phyloP scores from a whole-genome alignment of 192 early-diverging fungal genomes.

The Gorgonomyces haynaldii region DNA sequence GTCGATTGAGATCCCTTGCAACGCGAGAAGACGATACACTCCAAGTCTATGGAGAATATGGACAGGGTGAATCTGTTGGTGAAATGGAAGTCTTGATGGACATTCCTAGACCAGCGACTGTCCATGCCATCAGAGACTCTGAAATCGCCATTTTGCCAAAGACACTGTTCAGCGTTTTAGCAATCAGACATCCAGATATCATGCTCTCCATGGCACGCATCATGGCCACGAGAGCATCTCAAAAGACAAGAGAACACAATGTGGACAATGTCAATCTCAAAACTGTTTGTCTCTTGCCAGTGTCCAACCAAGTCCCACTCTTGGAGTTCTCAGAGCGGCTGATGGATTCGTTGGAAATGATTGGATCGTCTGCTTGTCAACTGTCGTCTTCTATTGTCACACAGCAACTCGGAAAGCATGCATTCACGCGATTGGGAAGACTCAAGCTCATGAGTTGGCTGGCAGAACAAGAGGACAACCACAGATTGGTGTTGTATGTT shows the following conservation, averaged over 20 bases:
- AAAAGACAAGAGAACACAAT: slow-evolving; percentile 1
- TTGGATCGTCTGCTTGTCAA: slow-evolving; percentile 61
- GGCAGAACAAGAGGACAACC: slow-evolving; percentile 82
- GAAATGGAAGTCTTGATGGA: slow-evolving; percentile 83
- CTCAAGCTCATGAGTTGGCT: slow-evolving; percentile 91
- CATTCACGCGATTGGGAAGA: slow-evolving; percentile 80
- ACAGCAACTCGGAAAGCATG: slow-evolving; percentile 74
- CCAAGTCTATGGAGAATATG: slow-evolving; percentile 82
- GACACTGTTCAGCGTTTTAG: slow-evolving; percentile 86
- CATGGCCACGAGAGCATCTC: slow-evolving; percentile 56
- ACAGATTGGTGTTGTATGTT: slow-evolving; percentile 82
- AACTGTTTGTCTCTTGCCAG: slow-evolving; percentile 88
- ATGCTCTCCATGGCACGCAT: slow-evolving; percentile 83
- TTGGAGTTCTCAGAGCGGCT: slow-evolving; percentile 79
- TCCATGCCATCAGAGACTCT: slow-evolving; percentile 92
- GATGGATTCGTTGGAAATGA: slow-evolving; percentile 52
- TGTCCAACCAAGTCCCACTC: slow-evolving; percentile 68
- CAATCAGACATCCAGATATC: slow-evolving; percentile 77
- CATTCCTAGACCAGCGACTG: slow-evolving; percentile 61
- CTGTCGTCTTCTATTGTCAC: slow-evolving; percentile 76
- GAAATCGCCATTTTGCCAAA: slow-evolving; percentile 93
- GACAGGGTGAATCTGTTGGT: slow-evolving; percentile 90
- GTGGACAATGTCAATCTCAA: slow-evolving; percentile 85
- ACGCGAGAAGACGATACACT: slow-evolving; percentile 37
- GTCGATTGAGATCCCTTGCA: slow-evolving; percentile 78